Evolutionary conservation across 805 yeast genomes (phyloP), one percentile per base, ranked within the genome.

Genomic region (Cyberlindnera sargentensis): DNA sequence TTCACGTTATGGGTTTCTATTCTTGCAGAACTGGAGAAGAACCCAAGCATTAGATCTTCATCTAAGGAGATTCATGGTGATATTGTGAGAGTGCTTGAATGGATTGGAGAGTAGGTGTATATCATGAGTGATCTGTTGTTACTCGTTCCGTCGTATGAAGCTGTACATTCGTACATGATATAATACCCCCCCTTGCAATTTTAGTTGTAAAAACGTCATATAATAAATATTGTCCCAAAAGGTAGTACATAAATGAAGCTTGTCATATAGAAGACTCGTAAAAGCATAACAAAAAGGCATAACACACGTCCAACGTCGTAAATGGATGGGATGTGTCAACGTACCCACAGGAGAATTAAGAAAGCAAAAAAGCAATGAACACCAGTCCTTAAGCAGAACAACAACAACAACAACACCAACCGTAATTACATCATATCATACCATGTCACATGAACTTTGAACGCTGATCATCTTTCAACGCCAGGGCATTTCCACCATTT

Each of bases 21-120:
- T 2, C 66, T 71, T 37, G 63, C 63, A 23, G 67, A 64, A 30
- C 73, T 89, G 5, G 95, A 86, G 50, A 63, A 66, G 37, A 83
- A 85, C 58, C 67, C 84, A 24, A 82, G 82, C 54, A 76, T 89
- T 9, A 73, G 80, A 45, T 68, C 73, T 15, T 71, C 76, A 33
- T 71, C 82, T 43, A 64, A 77, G 44, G 97, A 89, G 58, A 72
- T 81, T 28, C 84, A 83, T 55, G 96, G 97, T 15, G 96, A 89
- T 51, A 84, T 89, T 47, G 78, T 84, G 73, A 79, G 80, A 57
- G 86, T 86, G 31, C 85, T 95, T 87, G 88, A 87, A 57, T 89
- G 96, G 96, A 72, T 80, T 32, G 78, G 80, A 2, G 60, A 55
- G 31, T 49, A 34, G 33, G 9, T 42, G 42, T 33, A 37, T 28